A percentile compares a stretch with the other conserved stretches of the same genome.
Evolutionary conservation across 2,329 filamentous ascomycete species (phyloP).

Genomic region (Aureobasidium subglaciale): DNA sequence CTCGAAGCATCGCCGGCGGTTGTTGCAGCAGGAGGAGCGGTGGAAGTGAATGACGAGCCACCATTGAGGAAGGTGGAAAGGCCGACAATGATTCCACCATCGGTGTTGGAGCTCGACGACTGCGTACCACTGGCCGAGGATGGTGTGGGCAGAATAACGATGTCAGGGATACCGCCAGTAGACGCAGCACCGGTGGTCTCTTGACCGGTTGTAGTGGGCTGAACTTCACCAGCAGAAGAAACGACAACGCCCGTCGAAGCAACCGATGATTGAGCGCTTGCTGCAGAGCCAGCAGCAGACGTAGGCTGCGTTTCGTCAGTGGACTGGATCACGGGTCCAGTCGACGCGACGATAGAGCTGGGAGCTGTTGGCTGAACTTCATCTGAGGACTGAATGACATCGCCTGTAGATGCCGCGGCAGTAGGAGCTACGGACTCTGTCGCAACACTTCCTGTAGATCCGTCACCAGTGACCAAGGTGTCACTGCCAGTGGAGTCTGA

Average conservation of each 20-base stretch:
- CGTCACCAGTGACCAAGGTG: background rate
- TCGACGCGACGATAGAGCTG: background rate
- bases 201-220: background rate
- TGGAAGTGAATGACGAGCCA: slow-evolving; percentile 3
- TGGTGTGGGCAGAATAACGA: slow-evolving; percentile 22
- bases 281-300: background rate
- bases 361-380: background rate
- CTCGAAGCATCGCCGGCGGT: background rate
- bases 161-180: slow-evolving; percentile 19
- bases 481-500: slow-evolving; percentile 1
- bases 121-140: slow-evolving; percentile 2
- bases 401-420: background rate
- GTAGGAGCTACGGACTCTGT: slow-evolving; percentile 1
- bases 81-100: slow-evolving; percentile 27
- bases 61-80: slow-evolving; percentile 27
- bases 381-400: background rate
- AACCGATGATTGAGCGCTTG: background rate
- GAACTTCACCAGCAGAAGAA: background rate
- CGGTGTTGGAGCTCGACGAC: slow-evolving; percentile 6
- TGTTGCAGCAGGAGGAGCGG: background rate
- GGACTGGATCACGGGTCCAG: background rate
- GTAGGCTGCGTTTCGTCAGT: slow-evolving; percentile 2
- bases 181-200: background rate
- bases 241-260: slow-evolving; percentile 5
- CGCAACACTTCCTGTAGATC: slow-evolving; percentile 5